These are phyloP conservation scores for Tuber melanosporum DNA, from an alignment of 495 filamentous ascomycete species.

Conservation along the genomic window DNA sequence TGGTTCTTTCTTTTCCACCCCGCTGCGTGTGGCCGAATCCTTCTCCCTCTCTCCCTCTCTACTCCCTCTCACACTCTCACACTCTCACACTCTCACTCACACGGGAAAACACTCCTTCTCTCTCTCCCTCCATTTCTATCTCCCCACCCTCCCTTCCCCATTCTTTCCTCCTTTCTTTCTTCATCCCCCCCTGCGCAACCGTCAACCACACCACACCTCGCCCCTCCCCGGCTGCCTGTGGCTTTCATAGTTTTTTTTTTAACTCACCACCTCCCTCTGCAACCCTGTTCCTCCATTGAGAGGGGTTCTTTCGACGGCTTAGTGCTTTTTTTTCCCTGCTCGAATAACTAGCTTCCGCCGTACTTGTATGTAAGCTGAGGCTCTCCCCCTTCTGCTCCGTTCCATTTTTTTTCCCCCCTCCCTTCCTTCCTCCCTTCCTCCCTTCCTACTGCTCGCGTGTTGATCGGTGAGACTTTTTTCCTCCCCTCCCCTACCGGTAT, in stretches of 20 bases:
- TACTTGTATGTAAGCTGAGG: not conserved
- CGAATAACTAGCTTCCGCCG: not conserved
- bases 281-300: not conserved
- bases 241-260: not conserved
- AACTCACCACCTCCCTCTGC: not conserved
- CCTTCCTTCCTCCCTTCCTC: constrained; percentile 5
- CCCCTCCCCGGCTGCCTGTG: not conserved
- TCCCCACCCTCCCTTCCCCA: constrained; percentile 12
- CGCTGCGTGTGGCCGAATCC: not conserved
- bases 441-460: not conserved
- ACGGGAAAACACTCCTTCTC: not conserved
- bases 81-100: not conserved
- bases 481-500: not conserved
- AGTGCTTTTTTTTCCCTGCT: not conserved
- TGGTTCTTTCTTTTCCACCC: not conserved
- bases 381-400: constrained; percentile 19
- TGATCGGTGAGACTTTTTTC: not conserved
- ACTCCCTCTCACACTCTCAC: not conserved
- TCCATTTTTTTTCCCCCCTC: constrained; percentile 14
- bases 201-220: constrained; percentile 6
- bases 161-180: constrained; percentile 18
- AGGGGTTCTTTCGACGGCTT: not conserved
- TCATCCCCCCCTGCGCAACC: constrained; percentile 6
- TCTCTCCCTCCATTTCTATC: not conserved
- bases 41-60: not conserved